Evolutionary conservation across 1,284 basidiomycete species (phyloP), one percentile per base, ranked within the genome.

Genomic region (Trichosporon sp.): DNA sequence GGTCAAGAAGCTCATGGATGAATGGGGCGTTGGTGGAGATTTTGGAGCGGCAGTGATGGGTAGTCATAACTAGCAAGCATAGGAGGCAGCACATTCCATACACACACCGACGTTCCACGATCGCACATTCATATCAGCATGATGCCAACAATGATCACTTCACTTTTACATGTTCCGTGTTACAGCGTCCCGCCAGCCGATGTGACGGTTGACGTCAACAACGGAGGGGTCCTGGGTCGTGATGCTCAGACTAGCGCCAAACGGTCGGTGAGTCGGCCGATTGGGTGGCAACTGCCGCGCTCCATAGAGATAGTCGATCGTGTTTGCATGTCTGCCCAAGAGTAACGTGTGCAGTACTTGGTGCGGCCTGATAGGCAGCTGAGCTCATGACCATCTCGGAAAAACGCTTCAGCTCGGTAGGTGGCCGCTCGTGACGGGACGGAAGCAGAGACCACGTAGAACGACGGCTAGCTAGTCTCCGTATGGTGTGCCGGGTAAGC

Each of bases 11-110:
- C 80, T 80, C 70, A 81, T 85, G 77, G 81, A 82, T 31, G 65
- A 71, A 37, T 82, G 81, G 70, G 84, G 84, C 0, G 84, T 85
- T 1, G 84, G 84, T 0, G 82, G 82, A 35, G 85, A 85, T 64
- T 84, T 83, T 67, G 80, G 78, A 16, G 77, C 75, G 12, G 81
- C 80, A 2, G 80, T 85, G 7, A 77, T 84, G 71, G 59, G 59
- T 4, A 63, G 14, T 16, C 59, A 63, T 6, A 63, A n/a, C 59
- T 63, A 35, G 32, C 14, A 63, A 2, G 31, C 11, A 35, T 35
- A 35, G 14, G 14, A 16, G n/a, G 32, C 31, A 32, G 14, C 59
- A 63, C 37, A 63, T 26, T 26, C 26, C 32, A n/a, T 2, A n/a
- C 35, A 37, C 8, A 37, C 35, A 37, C 4, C 1, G 32, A 63